phyloP scores from a whole-genome alignment of 2,329 filamentous ascomycete genomes.

The Talaromyces marneffei region DNA sequence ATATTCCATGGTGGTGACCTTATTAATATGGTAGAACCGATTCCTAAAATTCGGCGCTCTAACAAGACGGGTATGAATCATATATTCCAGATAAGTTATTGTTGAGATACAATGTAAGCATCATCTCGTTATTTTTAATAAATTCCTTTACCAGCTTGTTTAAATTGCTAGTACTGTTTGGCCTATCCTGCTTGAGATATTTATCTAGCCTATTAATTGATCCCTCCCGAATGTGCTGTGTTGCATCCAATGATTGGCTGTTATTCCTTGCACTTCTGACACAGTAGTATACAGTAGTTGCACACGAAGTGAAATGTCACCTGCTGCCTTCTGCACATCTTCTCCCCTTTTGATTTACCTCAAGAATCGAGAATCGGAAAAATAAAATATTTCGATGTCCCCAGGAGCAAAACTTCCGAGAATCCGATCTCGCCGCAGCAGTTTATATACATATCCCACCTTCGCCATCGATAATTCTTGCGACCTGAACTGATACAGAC shows the following conservation, averaged over 20 bases:
- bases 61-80: no score
- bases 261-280: background rate
- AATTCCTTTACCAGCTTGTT: background rate
- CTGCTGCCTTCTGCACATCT: background rate
- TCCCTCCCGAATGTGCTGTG: background rate
- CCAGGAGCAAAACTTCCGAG: background rate
- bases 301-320: background rate
- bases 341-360: background rate
- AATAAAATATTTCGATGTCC: background rate
- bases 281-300: background rate
- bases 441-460: background rate
- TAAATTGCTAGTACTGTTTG: background rate
- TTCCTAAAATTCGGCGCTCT: no score
- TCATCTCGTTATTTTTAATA: no score
- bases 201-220: background rate
- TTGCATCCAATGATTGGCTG: conserved; percentile 1
- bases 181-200: no score
- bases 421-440: background rate
- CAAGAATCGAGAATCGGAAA: background rate
- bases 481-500: background rate
- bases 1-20: no score
- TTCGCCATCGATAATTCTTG: background rate
- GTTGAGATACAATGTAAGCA: no score
- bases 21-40: no score
- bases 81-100: no score